phyloP scores from a whole-genome alignment of 2,329 filamentous ascomycete species.

The Diaporthe velutina region DNA sequence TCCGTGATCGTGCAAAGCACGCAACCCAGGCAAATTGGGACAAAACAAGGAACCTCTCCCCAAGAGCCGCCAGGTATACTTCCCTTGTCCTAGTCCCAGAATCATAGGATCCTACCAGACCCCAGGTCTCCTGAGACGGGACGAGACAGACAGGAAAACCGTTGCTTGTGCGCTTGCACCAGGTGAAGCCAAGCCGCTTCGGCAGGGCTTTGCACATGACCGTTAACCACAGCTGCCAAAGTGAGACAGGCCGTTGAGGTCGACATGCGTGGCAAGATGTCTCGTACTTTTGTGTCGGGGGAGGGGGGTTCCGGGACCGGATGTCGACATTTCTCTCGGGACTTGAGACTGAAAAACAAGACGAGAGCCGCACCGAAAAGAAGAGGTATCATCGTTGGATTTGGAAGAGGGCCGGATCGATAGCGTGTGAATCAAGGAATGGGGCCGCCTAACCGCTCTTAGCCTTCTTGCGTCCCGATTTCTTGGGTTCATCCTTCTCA shows the following conservation, averaged over 20 bases:
- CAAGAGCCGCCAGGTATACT: conserved; percentile 32
- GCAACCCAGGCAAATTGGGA: conserved; percentile 27
- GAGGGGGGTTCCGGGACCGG: conserved; percentile 13
- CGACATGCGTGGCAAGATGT: conserved; percentile 4
- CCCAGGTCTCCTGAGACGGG: background rate
- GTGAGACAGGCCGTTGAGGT: conserved; percentile 3
- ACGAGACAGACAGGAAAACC: background rate
- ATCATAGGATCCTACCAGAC: background rate
- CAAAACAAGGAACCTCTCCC: conserved; percentile 5
- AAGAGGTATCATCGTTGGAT: conserved; percentile 48
- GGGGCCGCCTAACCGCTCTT: conserved; percentile 52
- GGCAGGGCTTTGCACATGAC: background rate
- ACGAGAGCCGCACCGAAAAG: conserved; percentile 38
- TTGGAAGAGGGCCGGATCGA: conserved; percentile 48
- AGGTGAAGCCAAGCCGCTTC: background rate
- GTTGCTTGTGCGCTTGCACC: conserved; percentile 24
- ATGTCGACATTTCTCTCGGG: conserved; percentile 9
- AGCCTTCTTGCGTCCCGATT: conserved; percentile 71
- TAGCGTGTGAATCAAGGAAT: conserved; percentile 46
- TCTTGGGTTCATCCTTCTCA: conserved; percentile 70
- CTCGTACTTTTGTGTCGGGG: conserved; percentile 27
- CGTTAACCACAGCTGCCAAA: background rate
- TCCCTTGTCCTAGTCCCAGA: conserved; percentile 8
- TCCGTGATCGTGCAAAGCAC: conserved; percentile 7
- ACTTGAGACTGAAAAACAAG: conserved; percentile 21